Percentiles rank a stretch among this genome's conserved stretches.
phyloP scores from a whole-genome alignment of 805 yeast species.

The Monosporozyma servazzii region DNA sequence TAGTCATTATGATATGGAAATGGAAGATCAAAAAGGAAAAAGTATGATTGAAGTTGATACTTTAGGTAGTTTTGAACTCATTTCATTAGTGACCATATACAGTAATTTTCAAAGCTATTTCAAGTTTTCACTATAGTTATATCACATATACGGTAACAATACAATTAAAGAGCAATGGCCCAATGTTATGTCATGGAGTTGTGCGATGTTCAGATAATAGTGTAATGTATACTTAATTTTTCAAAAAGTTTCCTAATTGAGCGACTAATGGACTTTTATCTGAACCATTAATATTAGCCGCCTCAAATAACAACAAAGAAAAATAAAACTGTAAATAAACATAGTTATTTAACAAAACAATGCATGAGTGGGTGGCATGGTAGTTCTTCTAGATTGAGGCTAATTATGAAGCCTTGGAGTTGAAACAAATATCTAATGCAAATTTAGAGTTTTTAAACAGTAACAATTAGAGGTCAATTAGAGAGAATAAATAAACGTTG shows the following conservation, averaged over 20 bases:
- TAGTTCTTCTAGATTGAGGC: background rate
- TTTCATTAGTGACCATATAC: background rate
- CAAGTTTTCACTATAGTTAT: background rate
- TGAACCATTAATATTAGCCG: background rate
- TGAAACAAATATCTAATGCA: too few relatives aligned
- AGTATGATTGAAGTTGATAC: background rate
- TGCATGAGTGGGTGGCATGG: background rate
- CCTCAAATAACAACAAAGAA: conserved; percentile 2
- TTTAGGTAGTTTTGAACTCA: background rate
- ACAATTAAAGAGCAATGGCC: background rate
- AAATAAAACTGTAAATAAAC: background rate
- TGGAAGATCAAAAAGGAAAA: background rate
- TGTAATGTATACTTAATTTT: background rate
- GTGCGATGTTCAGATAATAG: background rate
- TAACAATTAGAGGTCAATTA: too few relatives aligned
- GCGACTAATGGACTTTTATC: conserved; percentile 2
- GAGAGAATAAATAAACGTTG: too few relatives aligned
- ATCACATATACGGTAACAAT: background rate
- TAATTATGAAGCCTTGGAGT: background rate
- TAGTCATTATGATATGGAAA: background rate
- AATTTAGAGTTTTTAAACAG: too few relatives aligned
- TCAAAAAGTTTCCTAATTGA: conserved; percentile 2
- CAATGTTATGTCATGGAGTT: background rate
- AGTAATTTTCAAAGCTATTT: background rate
- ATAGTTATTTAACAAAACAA: background rate